Base-by-base conservation (phyloP, 441 rosid species). In the Lepidium campestre region DNA sequence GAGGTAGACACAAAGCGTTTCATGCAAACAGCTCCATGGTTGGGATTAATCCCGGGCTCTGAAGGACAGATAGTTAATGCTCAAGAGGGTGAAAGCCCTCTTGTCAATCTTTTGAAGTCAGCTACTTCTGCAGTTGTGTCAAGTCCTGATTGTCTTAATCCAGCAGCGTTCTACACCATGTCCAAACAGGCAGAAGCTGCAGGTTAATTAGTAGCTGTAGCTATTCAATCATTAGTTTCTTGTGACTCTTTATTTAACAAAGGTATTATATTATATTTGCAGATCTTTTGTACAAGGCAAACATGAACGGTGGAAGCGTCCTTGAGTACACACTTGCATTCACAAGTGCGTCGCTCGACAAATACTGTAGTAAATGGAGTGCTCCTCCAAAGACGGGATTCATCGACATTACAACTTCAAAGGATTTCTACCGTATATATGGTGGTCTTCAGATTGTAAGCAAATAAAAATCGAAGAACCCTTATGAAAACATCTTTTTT, bases 181-280 rank as follows among this genome's bases (percentile, higher is more conserved):
- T 88, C 98, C 45, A 95, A 95, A 80, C 97, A 92, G 69, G 99
- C 99, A 80, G 98, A 95, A 80, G 98, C 99, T 81, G 99, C 98
- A 85, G 98, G 99, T 95, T 53, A 39, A 2, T 65, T 13, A 48
- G 58, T 12, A 57, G 48, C 47, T 63, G 17, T 20, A 60, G 31
- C 63, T 25, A 47, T 61, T 55, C 59, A 40, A 5, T 40, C 29
- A 34, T 20, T 41, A 22, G 60, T 55, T 29, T 46, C 45, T 42
- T 57, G 42, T 56, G 57, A 46, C 42, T 42, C 23, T 17, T 53
- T 53, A 50, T 57, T 7, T 39, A 25, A 48, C 15, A 19, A 54
- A 75, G 66, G 7, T 46, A 39, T 73, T 54, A 19, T 62, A 46
- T 18, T 53, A 58, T 59, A 39, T 60, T 60, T 80, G 78, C 86